Evolutionary conservation across 2,329 filamentous ascomycete species (phyloP).

Genomic region (Penicillium sp.): DNA sequence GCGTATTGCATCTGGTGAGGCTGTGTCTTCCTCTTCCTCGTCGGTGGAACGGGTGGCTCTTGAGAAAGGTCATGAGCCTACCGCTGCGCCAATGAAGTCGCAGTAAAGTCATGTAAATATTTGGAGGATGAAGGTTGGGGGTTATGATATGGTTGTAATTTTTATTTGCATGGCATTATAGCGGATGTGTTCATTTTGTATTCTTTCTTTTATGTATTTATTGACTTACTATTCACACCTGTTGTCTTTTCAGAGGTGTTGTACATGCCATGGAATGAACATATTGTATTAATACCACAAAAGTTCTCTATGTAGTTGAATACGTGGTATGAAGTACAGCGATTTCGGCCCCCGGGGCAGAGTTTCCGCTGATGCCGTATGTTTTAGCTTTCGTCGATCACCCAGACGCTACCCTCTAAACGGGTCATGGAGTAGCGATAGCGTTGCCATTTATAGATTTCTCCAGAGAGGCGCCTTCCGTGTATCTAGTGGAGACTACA

Average conservation of each 20-base stretch:
- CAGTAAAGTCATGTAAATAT: background rate
- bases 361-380: too few relatives aligned
- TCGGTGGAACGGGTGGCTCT: constrained; percentile 20
- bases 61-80: constrained; percentile 14
- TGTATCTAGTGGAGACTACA: too few relatives aligned
- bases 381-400: too few relatives aligned
- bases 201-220: background rate
- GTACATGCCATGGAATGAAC: background rate
- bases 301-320: too few relatives aligned
- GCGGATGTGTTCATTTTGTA: constrained; percentile 1
- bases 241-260: background rate
- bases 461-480: too few relatives aligned
- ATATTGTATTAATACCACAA: background rate
- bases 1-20: constrained; percentile 8
- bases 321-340: too few relatives aligned
- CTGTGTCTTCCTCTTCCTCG: constrained; percentile 13
- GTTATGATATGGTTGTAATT: background rate
- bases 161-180: constrained; percentile 2
- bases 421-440: too few relatives aligned
- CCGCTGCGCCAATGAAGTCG: background rate
- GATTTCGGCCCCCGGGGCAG: too few relatives aligned
- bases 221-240: background rate
- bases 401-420: too few relatives aligned
- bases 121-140: background rate
- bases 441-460: too few relatives aligned